A percentile compares a stretch with the other conserved stretches of the same genome.
phyloP scores from a whole-genome alignment of 768 basidiomycete species.

The Lepiota venenata region DNA sequence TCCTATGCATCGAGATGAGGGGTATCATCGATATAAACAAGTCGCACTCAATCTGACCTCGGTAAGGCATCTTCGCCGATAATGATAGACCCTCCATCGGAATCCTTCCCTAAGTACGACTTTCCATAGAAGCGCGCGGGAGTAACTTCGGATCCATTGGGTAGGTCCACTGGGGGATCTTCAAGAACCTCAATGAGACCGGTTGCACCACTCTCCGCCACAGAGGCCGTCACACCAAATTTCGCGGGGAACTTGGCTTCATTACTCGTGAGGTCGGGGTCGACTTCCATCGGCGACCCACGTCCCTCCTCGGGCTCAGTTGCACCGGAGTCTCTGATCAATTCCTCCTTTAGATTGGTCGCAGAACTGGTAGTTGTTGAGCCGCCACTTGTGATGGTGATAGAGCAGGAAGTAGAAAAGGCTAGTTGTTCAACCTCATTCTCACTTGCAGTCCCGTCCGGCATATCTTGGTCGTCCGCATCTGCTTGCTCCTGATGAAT shows the following conservation, averaged over 20 bases:
- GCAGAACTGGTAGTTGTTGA: constrained; percentile 7
- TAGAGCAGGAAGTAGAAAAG: constrained; percentile 26
- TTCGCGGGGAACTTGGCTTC: constrained; percentile 10
- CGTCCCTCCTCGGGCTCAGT: neutral
- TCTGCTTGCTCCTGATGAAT: constrained; percentile 12
- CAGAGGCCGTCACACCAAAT: neutral
- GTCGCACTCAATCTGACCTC: neutral
- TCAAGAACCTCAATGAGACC: neutral
- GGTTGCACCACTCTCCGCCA: neutral
- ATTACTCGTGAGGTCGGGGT: constrained; percentile 15
- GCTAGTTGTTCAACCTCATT: constrained; percentile 26
- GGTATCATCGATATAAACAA: too few species aligned
- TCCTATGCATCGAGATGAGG: constrained; percentile 35
- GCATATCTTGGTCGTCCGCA: constrained; percentile 11
- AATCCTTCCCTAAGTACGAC: neutral
- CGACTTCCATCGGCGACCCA: constrained; percentile 1
- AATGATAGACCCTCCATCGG: constrained; percentile 3
- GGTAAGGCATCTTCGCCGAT: neutral
- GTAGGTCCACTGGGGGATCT: neutral
- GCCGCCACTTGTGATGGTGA: constrained; percentile 13
- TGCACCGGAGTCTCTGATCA: neutral
- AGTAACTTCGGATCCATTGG: constrained; percentile 1
- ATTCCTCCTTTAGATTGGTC: constrained; percentile 13
- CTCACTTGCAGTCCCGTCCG: constrained; percentile 22
- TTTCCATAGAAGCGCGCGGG: constrained; percentile 5